Evolutionary conservation across 345 rosid genomes (phyloP), one percentile per base, ranked within the genome.

Genomic region (Populus tremula): DNA sequence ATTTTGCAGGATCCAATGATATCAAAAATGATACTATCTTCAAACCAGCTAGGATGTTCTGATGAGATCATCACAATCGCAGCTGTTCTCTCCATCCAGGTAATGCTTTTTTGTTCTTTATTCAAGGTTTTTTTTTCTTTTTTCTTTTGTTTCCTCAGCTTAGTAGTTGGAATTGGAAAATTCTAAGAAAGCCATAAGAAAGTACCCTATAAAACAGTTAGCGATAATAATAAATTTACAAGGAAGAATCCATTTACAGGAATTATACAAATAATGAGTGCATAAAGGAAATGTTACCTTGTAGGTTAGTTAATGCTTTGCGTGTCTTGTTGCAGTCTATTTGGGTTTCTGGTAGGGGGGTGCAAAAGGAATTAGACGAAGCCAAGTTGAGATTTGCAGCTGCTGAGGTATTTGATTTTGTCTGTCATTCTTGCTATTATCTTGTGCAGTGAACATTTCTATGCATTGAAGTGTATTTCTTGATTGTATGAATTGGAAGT

Each of bases 371-470:
- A 76, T 84, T 90, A 67, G 99, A 93, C 79, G 98, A 96, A 82
- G 97, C 93, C 68, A 92, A 90, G 85, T 79, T 93, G 88, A 89
- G 97, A 87, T 96, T 92, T 87, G 99, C 98, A 74, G 98, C 98
- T 67, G 98, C 97, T 0, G 99, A 93, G 98, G 98, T 96, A 82
- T 69, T 71, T 63, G 33, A 68, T 54, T 43, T 69, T 38, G 41
- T 27, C 67, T 75, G 36, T 29, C 20, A 12, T 72, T n/a, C 25
- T 65, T 49, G 66, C 67, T 10, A 23, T 56, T 69, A 45, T n/a
- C 43, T 54, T 73, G 17, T 13, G 50, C 50, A 3, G 17, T 11
- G 50, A 45, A 45, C 50, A 45, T 17, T 11, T 45, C 49, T 11
- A 45, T 45, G 50, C 50, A 45, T 45, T 13, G 50, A 45, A 45